These are phyloP conservation scores for Hypomyces perniciosus DNA, from an alignment of 2,329 filamentous ascomycete species.

Conservation along the genomic window DNA sequence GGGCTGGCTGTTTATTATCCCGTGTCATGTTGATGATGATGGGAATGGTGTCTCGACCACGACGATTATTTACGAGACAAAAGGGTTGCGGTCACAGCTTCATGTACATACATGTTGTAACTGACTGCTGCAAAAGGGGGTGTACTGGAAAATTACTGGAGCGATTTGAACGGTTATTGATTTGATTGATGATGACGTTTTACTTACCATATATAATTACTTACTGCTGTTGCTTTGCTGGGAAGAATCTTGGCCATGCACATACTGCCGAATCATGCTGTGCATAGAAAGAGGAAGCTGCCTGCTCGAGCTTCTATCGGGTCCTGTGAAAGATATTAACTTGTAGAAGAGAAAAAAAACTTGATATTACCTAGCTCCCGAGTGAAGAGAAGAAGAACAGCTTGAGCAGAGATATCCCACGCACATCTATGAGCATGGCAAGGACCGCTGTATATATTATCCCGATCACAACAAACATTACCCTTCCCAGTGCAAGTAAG, in stretches of 20 bases:
- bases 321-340: background rate
- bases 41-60: background rate
- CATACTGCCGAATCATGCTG: background rate
- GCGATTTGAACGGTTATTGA: background rate
- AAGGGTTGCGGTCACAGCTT: background rate
- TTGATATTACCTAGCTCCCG: background rate
- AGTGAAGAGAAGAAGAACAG: background rate
- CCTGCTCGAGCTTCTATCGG: background rate
- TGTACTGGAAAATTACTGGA: background rate
- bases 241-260: no score
- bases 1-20: no score
- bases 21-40: no score
- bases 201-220: background rate
- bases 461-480: background rate
- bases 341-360: background rate
- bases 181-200: background rate
- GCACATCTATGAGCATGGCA: constrained; percentile 11
- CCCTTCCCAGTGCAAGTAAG: background rate
- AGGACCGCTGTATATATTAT: constrained; percentile 4
- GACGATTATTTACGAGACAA: background rate
- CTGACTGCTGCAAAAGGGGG: no score
- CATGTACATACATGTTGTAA: background rate
- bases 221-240: background rate
- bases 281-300: background rate
- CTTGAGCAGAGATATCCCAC: constrained; percentile 3